A percentile compares a stretch with the other conserved stretches of the same genome.
Conservation (phyloP, 2,329 filamentous ascomycete genomes). For the Stachybotrys elegans region DNA sequence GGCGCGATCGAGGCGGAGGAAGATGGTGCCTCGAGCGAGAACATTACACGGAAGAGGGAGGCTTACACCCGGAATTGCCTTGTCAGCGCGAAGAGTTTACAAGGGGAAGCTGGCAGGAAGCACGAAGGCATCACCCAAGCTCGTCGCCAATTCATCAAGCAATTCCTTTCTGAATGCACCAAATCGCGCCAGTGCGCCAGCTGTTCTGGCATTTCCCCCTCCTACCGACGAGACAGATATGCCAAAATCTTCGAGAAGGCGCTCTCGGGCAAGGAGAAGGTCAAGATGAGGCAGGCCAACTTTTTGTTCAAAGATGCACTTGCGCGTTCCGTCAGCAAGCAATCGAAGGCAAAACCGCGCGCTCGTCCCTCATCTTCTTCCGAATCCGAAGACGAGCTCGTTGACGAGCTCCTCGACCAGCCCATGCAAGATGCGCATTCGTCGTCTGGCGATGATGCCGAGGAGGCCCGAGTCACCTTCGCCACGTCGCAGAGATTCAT, state of each 20-base stretch:
- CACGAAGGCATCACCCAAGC: conserved; percentile 79
- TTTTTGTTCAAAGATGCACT: conserved; percentile 69
- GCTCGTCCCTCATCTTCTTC: conserved; percentile 37
- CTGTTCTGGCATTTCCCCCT: conserved; percentile 67
- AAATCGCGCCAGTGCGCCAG: conserved; percentile 63
- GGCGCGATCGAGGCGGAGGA: conserved; percentile 58
- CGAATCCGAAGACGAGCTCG: conserved; percentile 59
- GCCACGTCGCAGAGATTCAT: conserved; percentile 57
- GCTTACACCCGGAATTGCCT: conserved; percentile 71
- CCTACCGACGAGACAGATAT: conserved; percentile 82
- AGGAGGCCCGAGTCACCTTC: conserved; percentile 18
- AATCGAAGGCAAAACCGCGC: too few species aligned
- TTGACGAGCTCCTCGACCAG: conserved; percentile 64
- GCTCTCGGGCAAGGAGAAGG: conserved; percentile 67
- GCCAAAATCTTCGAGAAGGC: conserved; percentile 92
- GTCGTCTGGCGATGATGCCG: conserved; percentile 40
- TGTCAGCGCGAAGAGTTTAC: conserved; percentile 39
- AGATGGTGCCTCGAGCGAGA: conserved; percentile 51
- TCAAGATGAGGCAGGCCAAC: conserved; percentile 66
- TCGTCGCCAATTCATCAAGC: conserved; percentile 70
- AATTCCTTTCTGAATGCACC: conserved; percentile 72
- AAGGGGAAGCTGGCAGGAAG: conserved; percentile 56
- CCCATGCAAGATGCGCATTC: too few species aligned
- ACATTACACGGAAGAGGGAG: conserved; percentile 46
- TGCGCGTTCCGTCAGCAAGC: conserved; percentile 31